Evolutionary conservation across 345 rosid species (phyloP), one percentile per base, ranked within the genome.

Genomic region (Trapa bicornis): DNA sequence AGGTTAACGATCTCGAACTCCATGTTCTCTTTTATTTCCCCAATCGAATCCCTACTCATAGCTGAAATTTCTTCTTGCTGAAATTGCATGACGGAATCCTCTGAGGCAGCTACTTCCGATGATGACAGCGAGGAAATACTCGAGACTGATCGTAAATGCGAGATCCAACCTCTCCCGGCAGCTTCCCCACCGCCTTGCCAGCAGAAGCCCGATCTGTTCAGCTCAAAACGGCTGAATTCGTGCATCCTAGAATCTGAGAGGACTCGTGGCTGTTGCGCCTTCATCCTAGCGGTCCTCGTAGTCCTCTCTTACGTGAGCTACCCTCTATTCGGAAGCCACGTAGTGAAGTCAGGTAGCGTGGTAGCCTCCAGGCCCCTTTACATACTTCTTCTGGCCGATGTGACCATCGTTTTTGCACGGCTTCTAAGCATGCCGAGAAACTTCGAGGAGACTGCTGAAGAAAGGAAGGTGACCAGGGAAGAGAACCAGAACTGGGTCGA

Each of bases 311-410:
- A 78, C 33, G 69, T 72, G 48, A 73, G 77, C 64, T 77, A 74
- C 74, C 82, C 85, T 45, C 12, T 80, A 17, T 43, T 83, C 63
- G 80, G 81, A 67, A 29, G 68, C 17, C 72, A 74, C 64, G 66
- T 79, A 16, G 69, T 70, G 22, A 83, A 79, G 61, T 77, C 82
- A 1, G 70, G 72, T 10, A 80, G 78, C 68, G 61, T 82, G 60
- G 60, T 83, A 70, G 79, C 78, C 67, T 70, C 79, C 47, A 82
- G 84, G 77, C 94, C 97, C 13, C 71, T 91, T 67, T 89, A 78
- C 78, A 76, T 84, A n/a, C 72, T 89, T 48, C 64, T 91, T 45
- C 72, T 87, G 39, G 82, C 87, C 16, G 85, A 89, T 73, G 74
- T 78, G 39, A 79, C 83, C 1, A 78, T 83, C 16, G 84, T 86